A percentile compares a stretch with the other conserved stretches of the same genome.
phyloP scores from a whole-genome alignment of 2,329 filamentous ascomycete genomes.

The Sporothrix protearum region DNA sequence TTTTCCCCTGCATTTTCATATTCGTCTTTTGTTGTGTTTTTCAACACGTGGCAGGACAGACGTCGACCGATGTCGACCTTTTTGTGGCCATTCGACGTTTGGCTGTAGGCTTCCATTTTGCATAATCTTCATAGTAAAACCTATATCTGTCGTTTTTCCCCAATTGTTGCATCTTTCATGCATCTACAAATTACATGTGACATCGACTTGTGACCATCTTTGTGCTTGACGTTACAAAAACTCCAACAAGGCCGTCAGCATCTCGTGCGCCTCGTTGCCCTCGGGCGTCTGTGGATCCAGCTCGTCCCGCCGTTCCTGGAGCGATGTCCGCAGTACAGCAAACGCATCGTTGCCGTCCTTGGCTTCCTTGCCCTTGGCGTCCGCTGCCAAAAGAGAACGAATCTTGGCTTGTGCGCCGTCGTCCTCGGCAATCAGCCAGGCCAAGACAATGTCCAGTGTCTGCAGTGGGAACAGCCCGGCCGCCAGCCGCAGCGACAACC shows the following conservation, averaged over 20 bases:
- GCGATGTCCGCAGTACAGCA: slow-evolving; percentile 58
- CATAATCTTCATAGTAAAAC: slow-evolving; percentile 1
- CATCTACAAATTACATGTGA: too few species aligned
- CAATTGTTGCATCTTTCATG: not conserved
- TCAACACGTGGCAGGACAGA: not conserved
- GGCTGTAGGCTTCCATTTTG: not conserved
- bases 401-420: slow-evolving; percentile 66
- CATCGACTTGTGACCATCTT: slow-evolving; percentile 21
- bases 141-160: not conserved
- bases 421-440: slow-evolving; percentile 92
- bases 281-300: slow-evolving; percentile 52
- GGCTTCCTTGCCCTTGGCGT: not conserved
- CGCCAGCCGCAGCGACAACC: slow-evolving; percentile 71
- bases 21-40: not conserved
- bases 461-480: slow-evolving; percentile 82
- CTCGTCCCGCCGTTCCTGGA: slow-evolving; percentile 58
- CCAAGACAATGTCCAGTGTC: slow-evolving; percentile 76
- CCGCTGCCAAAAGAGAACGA: slow-evolving; percentile 48
- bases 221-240: too few species aligned
- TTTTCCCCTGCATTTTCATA: too few species aligned
- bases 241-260: slow-evolving; percentile 51
- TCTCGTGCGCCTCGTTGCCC: slow-evolving; percentile 55
- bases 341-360: slow-evolving; percentile 48
- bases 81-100: not conserved
- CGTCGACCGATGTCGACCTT: not conserved